Evolutionary conservation across 2,329 filamentous ascomycete genomes (phyloP), one percentile per base, ranked within the genome.

Genomic region (Acrodontium crateriforme): DNA sequence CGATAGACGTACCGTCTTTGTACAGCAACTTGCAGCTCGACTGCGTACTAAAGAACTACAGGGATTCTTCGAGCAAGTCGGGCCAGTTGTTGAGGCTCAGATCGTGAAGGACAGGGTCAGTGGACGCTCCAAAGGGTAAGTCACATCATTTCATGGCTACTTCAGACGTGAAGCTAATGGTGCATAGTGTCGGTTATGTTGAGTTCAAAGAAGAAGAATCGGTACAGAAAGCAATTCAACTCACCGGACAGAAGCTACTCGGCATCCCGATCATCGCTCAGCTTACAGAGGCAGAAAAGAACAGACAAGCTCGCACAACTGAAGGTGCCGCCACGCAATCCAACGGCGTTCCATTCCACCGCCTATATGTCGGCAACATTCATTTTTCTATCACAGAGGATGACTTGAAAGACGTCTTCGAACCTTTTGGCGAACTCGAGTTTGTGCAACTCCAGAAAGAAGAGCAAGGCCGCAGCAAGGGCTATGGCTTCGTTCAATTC

Each of bases 301-400:
- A 98, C 54, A 84, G 89, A 46, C 87, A 93, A 65, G 83, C 84
- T 40, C 83, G 87, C 43, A 87, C 72, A 40, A 71, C 80, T 28
- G 80, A 89, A 45, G 63, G 69, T 28, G 59, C 66, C 27, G 67
- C 69, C 41, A 74, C 68, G 41, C 72, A 82, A 44, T 75, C 78
- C 35, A 85, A 85, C 53, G 78, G 81, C 36, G 78, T 92, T 34
- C 89, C 89, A 14, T 95, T 95, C 65, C 89, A 98, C 60, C 81
- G 91, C 44, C 78, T 98, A 35, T 98, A 95, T 57, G 87, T 98
- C 44, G 89, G 89, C 58, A 98, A 98, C 55, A 95, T 98, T 45
- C 89, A 98, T 64, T 98, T 98, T 69, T 94, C 84, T 55, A 92
- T 98, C 54, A 94, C 84, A 52, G 89, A 98, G 60, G 75, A 78